Base-by-base conservation (phyloP, 2,329 filamentous ascomycete species). In the Alternaria metachromatica region DNA sequence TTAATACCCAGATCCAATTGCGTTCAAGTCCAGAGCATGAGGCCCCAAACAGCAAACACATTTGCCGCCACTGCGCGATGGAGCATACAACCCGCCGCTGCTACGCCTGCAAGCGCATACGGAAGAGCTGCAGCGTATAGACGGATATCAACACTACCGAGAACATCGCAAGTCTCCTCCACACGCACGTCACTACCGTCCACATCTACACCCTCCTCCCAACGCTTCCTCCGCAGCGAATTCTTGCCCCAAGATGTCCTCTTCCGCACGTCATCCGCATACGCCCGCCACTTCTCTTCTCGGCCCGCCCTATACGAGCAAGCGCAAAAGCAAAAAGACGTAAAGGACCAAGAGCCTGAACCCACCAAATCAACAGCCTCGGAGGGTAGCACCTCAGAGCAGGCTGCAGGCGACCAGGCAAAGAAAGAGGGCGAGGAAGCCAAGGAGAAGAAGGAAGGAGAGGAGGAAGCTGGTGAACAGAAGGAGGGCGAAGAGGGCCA, bases 101-200 rank as follows among this genome's bases (percentile, higher is more conserved):
- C 81, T 61, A 68, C 78, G 49, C 68, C 80, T 51, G 71, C 78
- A 60, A 75, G 75, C 68, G 78, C 80, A 63, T 81, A 82, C 71
- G 82, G 82, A 72, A 79, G 83, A 70, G 82, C 84, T 33, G 80
- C 82, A 55, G 80, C 83, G 58, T 84, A 84, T 75, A 79, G 84
- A 70, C 80, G 83, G 78, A 80, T 84, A 84, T 80, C 75, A 21
- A 78, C 74, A 51, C 61, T 69, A 26, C 65, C 76, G 21, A 28
- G 64, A 44, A 48, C 64, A 9, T 65, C 73, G 55, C 70, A 69
- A 37, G 60, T 63, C 28, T 71, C 69, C 30, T 75, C 75, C 56
- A 68, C 75, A 66, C 70, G 70, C 74, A 61, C 62, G 0, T 58
- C 62, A 11, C 45, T 68, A 8, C 76, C 61, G 4, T 61, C 48